phyloP scores from a whole-genome alignment of 768 basidiomycete genomes.

The Imleria badia region DNA sequence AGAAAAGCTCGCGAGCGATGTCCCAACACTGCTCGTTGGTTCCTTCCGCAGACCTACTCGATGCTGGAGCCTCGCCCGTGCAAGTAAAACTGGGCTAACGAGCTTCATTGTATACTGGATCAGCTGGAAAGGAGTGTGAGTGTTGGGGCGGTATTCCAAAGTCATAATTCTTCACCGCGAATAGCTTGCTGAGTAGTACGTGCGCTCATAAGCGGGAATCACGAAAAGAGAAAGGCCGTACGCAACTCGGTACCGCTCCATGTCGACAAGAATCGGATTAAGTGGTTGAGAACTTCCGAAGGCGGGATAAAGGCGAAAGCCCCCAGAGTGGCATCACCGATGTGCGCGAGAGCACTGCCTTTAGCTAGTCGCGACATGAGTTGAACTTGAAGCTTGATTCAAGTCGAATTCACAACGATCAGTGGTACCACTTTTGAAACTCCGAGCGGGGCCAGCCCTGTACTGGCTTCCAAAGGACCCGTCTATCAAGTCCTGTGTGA shows the following conservation, averaged over 20 bases:
- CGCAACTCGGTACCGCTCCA: conserved; percentile 87
- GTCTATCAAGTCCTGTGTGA: too few species aligned
- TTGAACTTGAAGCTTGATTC: too few species aligned
- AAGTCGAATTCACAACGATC: too few species aligned
- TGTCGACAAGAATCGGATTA: conserved; percentile 73
- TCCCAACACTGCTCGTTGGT: conserved; percentile 55
- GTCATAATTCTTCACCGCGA: conserved; percentile 48
- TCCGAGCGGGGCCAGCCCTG: too few species aligned
- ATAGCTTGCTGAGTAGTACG: conserved; percentile 57
- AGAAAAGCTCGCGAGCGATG: conserved; percentile 52
- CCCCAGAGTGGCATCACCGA: conserved; percentile 68
- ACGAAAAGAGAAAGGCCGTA: conserved; percentile 23
- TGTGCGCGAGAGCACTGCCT: conserved; percentile 44
- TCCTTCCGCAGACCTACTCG: conserved; percentile 55
- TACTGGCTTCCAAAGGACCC: too few species aligned
- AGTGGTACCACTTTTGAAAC: not conserved
- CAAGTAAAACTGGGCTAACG: conserved; percentile 59
- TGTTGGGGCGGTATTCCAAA: not conserved
- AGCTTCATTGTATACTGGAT: conserved; percentile 74
- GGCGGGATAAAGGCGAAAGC: conserved; percentile 56
- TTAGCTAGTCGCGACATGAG: conserved; percentile 54
- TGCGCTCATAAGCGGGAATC: conserved; percentile 9
- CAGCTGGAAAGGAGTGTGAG: conserved; percentile 44
- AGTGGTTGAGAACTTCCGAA: conserved; percentile 67
- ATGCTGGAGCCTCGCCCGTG: conserved; percentile 69